Percentiles rank a stretch among this genome's conserved stretches.
phyloP scores from a whole-genome alignment of 2,329 filamentous ascomycete genomes.

The Emergomyces orientalis region DNA sequence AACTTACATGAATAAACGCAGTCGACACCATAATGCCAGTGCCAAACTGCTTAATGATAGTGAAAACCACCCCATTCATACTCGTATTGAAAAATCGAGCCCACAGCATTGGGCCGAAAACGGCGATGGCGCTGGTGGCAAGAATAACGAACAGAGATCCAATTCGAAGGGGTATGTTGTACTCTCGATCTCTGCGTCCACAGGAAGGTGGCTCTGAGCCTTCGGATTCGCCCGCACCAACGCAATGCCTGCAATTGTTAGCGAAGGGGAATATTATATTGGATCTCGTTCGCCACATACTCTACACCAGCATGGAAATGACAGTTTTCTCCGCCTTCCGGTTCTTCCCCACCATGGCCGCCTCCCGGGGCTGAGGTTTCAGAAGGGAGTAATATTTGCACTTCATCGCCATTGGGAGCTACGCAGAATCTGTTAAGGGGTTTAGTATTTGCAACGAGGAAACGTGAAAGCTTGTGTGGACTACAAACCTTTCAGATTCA shows the following conservation, averaged over 20 bases:
- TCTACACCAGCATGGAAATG: constrained; percentile 70
- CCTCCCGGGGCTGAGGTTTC: constrained; percentile 23
- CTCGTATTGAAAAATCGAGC: constrained; percentile 48
- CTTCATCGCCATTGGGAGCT: constrained; percentile 50
- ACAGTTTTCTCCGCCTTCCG: constrained; percentile 39
- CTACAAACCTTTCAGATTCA: constrained; percentile 46
- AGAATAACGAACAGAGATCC: constrained; percentile 65
- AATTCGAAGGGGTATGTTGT: constrained; percentile 59
- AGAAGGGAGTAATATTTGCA: constrained; percentile 40
- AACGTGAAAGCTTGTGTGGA: neutral
- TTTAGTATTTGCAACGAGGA: constrained; percentile 2
- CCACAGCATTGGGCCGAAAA: constrained; percentile 58
- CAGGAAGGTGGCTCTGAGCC: constrained; percentile 33
- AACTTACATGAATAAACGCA: constrained; percentile 54
- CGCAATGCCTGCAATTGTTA: constrained; percentile 41
- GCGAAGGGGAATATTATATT: neutral
- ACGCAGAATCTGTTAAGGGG: constrained; percentile 48
- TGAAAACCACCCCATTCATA: constrained; percentile 44
- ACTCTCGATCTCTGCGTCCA: constrained; percentile 44
- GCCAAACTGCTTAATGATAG: constrained; percentile 53
- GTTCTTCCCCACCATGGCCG: constrained; percentile 25
- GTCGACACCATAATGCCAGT: constrained; percentile 65
- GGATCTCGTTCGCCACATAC: constrained; percentile 39
- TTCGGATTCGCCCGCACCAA: constrained; percentile 38
- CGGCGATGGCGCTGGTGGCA: constrained; percentile 57